Evolutionary conservation across 73 alveolate species (phyloP).

Genomic region (Paramecium sonneborni): DNA sequence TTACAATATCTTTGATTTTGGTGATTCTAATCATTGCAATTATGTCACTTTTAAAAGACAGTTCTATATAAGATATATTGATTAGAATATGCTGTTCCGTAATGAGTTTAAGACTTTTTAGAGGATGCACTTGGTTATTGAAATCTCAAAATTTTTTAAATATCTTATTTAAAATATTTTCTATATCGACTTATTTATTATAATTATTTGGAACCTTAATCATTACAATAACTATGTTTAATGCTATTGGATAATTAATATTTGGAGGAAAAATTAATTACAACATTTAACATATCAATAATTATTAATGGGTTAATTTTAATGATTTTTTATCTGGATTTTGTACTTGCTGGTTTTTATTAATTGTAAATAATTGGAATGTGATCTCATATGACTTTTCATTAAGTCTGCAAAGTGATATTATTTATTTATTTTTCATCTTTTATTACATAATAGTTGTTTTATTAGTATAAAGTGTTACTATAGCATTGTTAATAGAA

Average conservation of each 20-base stretch:
- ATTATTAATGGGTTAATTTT: not conserved
- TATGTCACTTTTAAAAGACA: not conserved
- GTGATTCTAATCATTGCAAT: not conserved
- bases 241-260: not conserved
- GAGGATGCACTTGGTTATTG: not conserved
- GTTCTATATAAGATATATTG: not conserved
- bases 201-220: not conserved
- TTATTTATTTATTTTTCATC: not conserved
- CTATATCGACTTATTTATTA: not conserved
- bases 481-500: constrained; percentile 39
- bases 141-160: not conserved
- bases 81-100: not conserved
- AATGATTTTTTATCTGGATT: constrained; percentile 33
- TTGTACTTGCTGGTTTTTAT: constrained; percentile 16
- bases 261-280: constrained; percentile 23
- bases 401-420: not conserved
- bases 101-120: not conserved
- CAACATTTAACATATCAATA: too few species aligned
- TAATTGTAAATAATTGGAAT: constrained; percentile 34
- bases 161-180: not conserved
- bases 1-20: not conserved
- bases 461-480: not conserved
- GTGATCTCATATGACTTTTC: not conserved
- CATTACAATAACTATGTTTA: not conserved
- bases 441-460: constrained; percentile 17